phyloP scores from a whole-genome alignment of 371 early-diverging fungal genomes.

The Basidiobolus heterosporus region DNA sequence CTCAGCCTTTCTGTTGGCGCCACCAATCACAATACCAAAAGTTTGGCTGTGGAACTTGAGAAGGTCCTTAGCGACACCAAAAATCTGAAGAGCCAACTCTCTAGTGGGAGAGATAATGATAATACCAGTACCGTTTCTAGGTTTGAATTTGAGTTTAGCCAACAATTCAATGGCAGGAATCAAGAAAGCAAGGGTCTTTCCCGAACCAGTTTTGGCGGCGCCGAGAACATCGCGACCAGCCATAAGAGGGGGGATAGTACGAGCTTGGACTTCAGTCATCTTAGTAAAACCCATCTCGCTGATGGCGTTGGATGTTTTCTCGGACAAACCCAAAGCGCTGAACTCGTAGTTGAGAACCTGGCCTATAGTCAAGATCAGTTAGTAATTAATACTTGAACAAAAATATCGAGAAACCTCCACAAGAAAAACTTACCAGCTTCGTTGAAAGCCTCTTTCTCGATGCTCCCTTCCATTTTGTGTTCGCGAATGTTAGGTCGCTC shows the following conservation, averaged over 20 bases:
- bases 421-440: too few relatives aligned
- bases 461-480: too few relatives aligned
- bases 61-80: constrained; percentile 90
- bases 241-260: constrained; percentile 84
- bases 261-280: constrained; percentile 97
- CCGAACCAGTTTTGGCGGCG: constrained; percentile 97
- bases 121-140: constrained; percentile 90
- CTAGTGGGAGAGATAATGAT: constrained; percentile 97
- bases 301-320: constrained; percentile 65
- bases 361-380: too few relatives aligned
- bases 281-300: constrained; percentile 79
- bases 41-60: constrained; percentile 83
- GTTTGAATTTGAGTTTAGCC: constrained; percentile 69
- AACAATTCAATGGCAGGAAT: constrained; percentile 91
- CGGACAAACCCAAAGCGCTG: constrained; percentile 36
- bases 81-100: constrained; percentile 97
- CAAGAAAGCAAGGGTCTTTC: constrained; percentile 96
- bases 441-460: too few relatives aligned
- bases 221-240: constrained; percentile 96
- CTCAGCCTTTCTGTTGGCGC: constrained; percentile 88
- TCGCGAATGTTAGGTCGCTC: too few relatives aligned
- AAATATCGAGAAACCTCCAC: too few relatives aligned
- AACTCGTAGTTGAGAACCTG: constrained; percentile 34
- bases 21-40: constrained; percentile 94
- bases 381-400: too few relatives aligned